Evolutionary conservation across 2,329 filamentous ascomycete genomes (phyloP).

Genomic region (Lizonia empirigonia): DNA sequence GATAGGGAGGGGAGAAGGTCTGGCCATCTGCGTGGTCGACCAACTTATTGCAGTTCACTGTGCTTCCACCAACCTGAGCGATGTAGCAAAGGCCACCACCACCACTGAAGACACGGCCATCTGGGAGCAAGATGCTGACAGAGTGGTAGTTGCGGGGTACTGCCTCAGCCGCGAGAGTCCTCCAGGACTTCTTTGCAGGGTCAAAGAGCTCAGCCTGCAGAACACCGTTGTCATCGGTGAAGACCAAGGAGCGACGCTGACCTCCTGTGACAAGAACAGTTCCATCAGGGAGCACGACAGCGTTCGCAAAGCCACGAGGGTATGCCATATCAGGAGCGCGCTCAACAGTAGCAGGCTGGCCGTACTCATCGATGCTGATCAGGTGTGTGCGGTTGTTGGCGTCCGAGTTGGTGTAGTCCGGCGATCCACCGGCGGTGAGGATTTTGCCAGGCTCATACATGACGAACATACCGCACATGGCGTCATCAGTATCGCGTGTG

Average conservation of each 20-base stretch:
- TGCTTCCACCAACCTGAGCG: conserved; percentile 21
- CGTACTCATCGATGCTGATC: conserved; percentile 28
- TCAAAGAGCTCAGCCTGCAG: conserved; percentile 35
- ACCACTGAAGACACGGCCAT: conserved; percentile 33
- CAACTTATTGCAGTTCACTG: conserved; percentile 35
- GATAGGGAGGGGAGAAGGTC: conserved; percentile 36
- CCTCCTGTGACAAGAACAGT: conserved; percentile 36
- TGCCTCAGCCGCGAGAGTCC: conserved; percentile 27
- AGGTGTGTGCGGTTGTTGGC: conserved; percentile 31
- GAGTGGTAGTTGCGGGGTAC: conserved; percentile 37
- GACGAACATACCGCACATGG: conserved; percentile 34
- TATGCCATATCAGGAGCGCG: conserved; percentile 34
- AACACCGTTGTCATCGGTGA: conserved; percentile 30
- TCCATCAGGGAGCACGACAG: conserved; percentile 36
- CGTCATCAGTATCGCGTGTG: conserved; percentile 25
- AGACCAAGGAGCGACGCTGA: conserved; percentile 29
- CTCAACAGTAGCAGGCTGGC: conserved; percentile 25
- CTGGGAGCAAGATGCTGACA: conserved; percentile 30
- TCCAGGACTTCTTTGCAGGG: conserved; percentile 32
- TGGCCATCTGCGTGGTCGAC: conserved; percentile 37
- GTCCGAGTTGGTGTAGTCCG: conserved; percentile 29
- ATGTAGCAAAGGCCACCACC: conserved; percentile 36
- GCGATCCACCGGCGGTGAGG: conserved; percentile 31
- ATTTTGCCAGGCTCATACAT: conserved; percentile 39
- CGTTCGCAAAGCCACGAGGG: conserved; percentile 32